phyloP scores from a whole-genome alignment of 2,329 filamentous ascomycete genomes.

The Microdochium nivale region DNA sequence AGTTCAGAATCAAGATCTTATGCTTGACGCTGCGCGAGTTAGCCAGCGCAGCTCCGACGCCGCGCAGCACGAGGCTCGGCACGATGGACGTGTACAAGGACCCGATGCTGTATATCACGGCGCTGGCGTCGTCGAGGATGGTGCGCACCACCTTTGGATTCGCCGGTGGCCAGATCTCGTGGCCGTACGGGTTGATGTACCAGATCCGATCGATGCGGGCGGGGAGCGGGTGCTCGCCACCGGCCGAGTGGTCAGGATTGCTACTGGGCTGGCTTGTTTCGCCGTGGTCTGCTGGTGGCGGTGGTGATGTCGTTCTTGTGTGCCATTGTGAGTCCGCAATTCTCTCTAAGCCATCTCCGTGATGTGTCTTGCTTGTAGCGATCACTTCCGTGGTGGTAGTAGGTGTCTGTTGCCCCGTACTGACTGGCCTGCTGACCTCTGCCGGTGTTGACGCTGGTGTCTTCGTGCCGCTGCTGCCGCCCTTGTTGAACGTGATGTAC shows the following conservation, averaged over 20 bases:
- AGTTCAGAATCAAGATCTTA: conserved; percentile 82
- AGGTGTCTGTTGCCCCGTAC: background rate
- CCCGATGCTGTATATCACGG: conserved; percentile 87
- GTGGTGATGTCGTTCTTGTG: background rate
- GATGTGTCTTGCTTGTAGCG: background rate
- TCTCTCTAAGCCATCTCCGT: background rate
- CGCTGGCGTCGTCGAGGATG: conserved; percentile 49
- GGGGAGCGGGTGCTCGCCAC: conserved; percentile 63
- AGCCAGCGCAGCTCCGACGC: conserved; percentile 55
- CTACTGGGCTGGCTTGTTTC: background rate
- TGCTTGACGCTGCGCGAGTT: conserved; percentile 32
- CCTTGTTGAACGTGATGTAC: conserved; percentile 76
- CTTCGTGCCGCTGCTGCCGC: background rate
- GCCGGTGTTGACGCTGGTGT: background rate
- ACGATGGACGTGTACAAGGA: conserved; percentile 85
- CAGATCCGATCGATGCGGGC: conserved; percentile 74
- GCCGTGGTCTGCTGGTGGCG: background rate
- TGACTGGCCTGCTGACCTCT: background rate
- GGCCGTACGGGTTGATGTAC: conserved; percentile 99
- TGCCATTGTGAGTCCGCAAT: background rate
- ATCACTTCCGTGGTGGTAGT: background rate
- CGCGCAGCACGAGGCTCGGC: conserved; percentile 70
- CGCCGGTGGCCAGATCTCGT: conserved; percentile 78
- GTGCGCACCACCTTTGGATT: conserved; percentile 73
- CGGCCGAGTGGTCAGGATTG: background rate